Evolutionary conservation across 2,329 filamentous ascomycete genomes (phyloP), one percentile per base, ranked within the genome.

Genomic region (Cladosporium colombiae): DNA sequence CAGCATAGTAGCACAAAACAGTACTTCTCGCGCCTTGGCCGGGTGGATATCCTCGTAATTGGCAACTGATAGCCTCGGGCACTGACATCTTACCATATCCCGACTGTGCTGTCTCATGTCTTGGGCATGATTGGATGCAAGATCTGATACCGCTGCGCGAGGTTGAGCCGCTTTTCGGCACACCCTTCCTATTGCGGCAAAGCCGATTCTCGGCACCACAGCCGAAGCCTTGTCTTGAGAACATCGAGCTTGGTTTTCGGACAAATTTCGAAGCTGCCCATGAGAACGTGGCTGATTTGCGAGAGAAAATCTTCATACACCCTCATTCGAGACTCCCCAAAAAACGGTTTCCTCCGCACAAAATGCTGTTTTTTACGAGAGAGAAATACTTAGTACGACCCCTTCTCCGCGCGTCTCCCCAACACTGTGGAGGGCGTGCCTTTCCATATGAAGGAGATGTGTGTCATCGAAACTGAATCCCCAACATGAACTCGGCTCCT

Each of bases 371-470:
- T n/a, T 16, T 55, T 55, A 55, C 52, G 52, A 55, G 52, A 55
- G 18, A 55, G 16, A 55, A 33, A 55, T 21, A 31, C 29, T 21
- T 55, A 33, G 52, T 18, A 7, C 27, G 52, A 21, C 52, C 52
- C 52, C 52, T 55, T 55, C 52, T 55, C 52, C 52, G 52, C 52
- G 52, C 31, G 52, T 55, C 27, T 55, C 52, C 52, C 52, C 52
- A 55, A 55, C 29, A 31, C 52, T 55, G 52, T 21, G 52, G 52
- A 55, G 52, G 27, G 4, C 16, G 52, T 55, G 31, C 52, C 52
- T 55, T 55, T 55, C 52, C 52, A 21, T 31, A 55, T 55, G 27
- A 55, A 55, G 52, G 31, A 29, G 29, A 18, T 33, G 52, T 55
- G 27, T 55, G 52, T 55, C 52, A 55, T 55, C 31, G 27, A 55